phyloP scores from a whole-genome alignment of 805 yeast species.

The Wickerhamiella lipophila region DNA sequence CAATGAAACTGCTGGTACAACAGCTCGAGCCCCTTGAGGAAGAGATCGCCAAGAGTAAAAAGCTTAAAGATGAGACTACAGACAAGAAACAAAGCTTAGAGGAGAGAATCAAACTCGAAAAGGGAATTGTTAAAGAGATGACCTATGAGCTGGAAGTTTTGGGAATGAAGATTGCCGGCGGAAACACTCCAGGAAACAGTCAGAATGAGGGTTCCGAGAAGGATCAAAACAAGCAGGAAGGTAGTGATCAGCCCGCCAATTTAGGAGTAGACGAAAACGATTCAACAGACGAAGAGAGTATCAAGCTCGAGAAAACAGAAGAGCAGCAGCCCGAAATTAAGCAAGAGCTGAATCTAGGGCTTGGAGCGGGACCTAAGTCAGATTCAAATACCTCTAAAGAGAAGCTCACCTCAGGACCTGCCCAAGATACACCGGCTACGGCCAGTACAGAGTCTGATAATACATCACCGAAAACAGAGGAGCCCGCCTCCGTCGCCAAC shows the following conservation, averaged over 20 bases:
- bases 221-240: neutral
- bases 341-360: too few relatives aligned
- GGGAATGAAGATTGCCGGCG: neutral
- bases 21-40: constrained; percentile 1
- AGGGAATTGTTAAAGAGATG: neutral
- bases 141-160: neutral
- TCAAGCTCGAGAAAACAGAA: neutral
- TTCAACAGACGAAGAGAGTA: neutral
- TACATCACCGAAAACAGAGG: neutral
- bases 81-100: neutral
- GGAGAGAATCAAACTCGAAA: neutral
- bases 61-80: neutral
- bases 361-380: too few relatives aligned
- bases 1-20: constrained; percentile 36
- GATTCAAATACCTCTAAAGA: too few relatives aligned
- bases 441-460: neutral
- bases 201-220: neutral
- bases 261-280: neutral
- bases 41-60: neutral
- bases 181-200: neutral
- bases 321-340: neutral
- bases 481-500: neutral
- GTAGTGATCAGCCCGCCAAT: too few relatives aligned
- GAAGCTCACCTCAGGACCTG: neutral
- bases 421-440: too few relatives aligned